Conservation (phyloP, 371 early-diverging fungal genomes). For the Mucor velutinosus region DNA sequence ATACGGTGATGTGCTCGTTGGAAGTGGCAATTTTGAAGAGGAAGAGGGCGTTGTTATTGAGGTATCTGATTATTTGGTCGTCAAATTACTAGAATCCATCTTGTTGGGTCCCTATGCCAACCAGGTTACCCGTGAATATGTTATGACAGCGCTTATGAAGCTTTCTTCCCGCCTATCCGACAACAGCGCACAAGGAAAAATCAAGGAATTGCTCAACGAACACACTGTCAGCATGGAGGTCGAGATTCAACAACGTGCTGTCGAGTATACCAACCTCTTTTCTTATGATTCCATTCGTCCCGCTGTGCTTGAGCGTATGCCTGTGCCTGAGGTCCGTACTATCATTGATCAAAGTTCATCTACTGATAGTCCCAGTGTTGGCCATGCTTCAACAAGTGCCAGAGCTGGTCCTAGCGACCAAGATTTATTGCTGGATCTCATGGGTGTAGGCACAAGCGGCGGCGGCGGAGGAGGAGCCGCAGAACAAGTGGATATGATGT, state of each 20-base stretch:
- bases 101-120: constrained; percentile 81
- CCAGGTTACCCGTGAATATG: constrained; percentile 77
- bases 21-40: constrained; percentile 71
- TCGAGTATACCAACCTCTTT: constrained; percentile 85
- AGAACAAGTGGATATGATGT: constrained; percentile 37
- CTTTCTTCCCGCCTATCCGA: constrained; percentile 79
- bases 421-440: constrained; percentile 75
- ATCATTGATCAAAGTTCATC: constrained; percentile 34
- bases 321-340: constrained; percentile 75
- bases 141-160: constrained; percentile 88
- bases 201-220: constrained; percentile 61
- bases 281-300: constrained; percentile 75
- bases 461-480: constrained; percentile 31
- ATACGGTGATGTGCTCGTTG: constrained; percentile 88
- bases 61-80: constrained; percentile 75
- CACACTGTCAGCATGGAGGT: constrained; percentile 79
- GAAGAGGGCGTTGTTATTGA: constrained; percentile 62
- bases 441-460: constrained; percentile 73
- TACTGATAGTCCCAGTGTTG: constrained; percentile 25
- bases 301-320: constrained; percentile 93
- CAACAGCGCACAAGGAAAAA: constrained; percentile 39
- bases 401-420: constrained; percentile 57
- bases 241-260: constrained; percentile 93
- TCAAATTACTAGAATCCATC: constrained; percentile 73
- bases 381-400: constrained; percentile 28